These are phyloP conservation scores for Yamadazyma takamatsuzukensis DNA, from an alignment of 805 yeast genomes.

Conservation along the genomic window DNA sequence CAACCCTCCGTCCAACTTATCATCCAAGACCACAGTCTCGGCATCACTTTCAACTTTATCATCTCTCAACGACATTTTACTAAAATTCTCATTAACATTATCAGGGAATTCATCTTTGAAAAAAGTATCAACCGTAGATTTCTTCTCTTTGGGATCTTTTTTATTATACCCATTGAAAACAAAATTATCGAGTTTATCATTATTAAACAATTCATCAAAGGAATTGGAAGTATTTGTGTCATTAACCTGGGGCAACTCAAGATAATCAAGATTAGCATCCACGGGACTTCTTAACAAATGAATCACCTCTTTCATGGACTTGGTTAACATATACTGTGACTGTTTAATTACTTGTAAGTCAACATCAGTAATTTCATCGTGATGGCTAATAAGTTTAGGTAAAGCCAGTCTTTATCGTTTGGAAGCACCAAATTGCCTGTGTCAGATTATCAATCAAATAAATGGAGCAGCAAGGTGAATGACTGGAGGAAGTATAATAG, in stretches of 20 bases:
- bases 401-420: too few species aligned
- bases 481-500: too few species aligned
- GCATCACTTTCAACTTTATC: slow-evolving; percentile 21
- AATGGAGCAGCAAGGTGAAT: too few species aligned
- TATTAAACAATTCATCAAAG: slow-evolving; percentile 10
- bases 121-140: slow-evolving; percentile 4
- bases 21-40: slow-evolving; percentile 25
- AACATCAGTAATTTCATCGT: slow-evolving; percentile 31
- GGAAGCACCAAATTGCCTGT: too few species aligned
- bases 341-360: slow-evolving; percentile 30
- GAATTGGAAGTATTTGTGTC: slow-evolving; percentile 11
- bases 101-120: too few species aligned
- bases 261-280: slow-evolving; percentile 11
- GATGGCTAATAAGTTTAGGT: too few species aligned
- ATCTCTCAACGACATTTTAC: slow-evolving; percentile 2
- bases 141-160: not conserved
- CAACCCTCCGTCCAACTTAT: slow-evolving; percentile 2
- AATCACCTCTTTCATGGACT: slow-evolving; percentile 34
- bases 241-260: slow-evolving; percentile 12
- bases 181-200: slow-evolving; percentile 9
- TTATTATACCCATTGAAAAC: slow-evolving; percentile 7
- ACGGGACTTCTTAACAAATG: slow-evolving; percentile 29
- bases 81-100: slow-evolving; percentile 10
- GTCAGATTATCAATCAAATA: too few species aligned
- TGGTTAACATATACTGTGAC: slow-evolving; percentile 29